Base-by-base conservation (phyloP, 2,329 filamentous ascomycete genomes). In the Paecilomyces niveus region DNA sequence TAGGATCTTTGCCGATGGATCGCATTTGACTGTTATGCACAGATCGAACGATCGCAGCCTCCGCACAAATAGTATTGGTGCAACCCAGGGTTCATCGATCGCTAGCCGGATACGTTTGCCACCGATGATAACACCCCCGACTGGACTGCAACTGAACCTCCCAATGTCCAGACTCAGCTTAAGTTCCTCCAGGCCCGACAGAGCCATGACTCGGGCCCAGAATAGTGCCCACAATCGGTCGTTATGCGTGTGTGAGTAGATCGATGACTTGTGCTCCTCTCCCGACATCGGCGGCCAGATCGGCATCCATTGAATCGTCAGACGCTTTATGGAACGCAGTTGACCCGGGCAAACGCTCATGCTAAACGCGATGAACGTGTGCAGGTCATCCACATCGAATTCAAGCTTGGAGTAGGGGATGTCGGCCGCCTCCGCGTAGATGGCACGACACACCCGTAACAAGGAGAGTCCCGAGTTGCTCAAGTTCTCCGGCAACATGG, bases 371-470 rank as follows among this genome's bases (percentile, higher is more conserved):
- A 74, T 64, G 57, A 74, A 74, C 21, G 72, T 73, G 56, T 70
- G 67, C 2, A 75, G 62, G 60, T 74, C 71, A 51, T 73, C 70
- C 7, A 72, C 67, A 56, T 75, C 72, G 55, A 75, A 74, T 22
- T 60, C 60, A 1, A 67, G 57, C n/a, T 62, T 58, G 18, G 57
- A 54, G 60, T 75, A 76, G 3, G 70, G 65, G 4, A 70, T 58
- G 2, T 64, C 57, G 7, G 66, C 62, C 1, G 72, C 64, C 55
- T 76, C 73, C 57, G 66, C 62, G 62, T 74, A 70, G 61, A 75
- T 67, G n/a, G 67, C 59, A 3, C 68, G 71, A 55, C 72, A 74
- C 32, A 67, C 67, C 21, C 66, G 67, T 6, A 75, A 64, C 0
- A 75, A 66, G 1, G 67, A 35, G 5, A 63, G 54, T 2, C 64